Evolutionary conservation across 495 filamentous ascomycete species (phyloP), one percentile per base, ranked within the genome.

Genomic region (Xeromyces bisporus): DNA sequence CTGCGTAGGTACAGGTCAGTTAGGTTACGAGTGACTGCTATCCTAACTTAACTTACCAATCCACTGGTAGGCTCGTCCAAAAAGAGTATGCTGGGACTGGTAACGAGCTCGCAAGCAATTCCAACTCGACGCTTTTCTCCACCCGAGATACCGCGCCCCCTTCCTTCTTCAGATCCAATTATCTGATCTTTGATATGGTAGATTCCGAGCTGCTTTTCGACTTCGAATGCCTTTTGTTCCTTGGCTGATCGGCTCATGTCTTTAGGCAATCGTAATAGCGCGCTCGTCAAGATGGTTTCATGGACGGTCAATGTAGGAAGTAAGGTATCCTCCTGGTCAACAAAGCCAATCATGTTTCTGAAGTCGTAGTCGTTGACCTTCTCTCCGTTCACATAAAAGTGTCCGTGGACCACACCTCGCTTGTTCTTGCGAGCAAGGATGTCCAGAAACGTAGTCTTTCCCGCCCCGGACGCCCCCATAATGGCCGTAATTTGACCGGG

Each of bases 291-390:
- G 38, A 97, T 96, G 7, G 91, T 96, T 57, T 97, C 89, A 51
- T 97, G 92, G 11, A 97, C 91, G 2, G 91, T 97, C 42, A 97
- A 59, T 4, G 89, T 97, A 3, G 89, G 77, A 32, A 97, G 69
- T 85, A 97, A 93, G 5, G 87, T 92, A 44, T 96, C 89, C 42
- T 96, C 89, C 53, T 97, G 89, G 40, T 97, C 91, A 18, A 97
- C 89, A 42, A 97, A 97, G 26, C 89, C 89, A 29, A 92, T 75
- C 42, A 93, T 85, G 38, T 66, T 82, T 48, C 79, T 80, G 52
- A 83, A 97, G 18, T 94, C 84, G 27, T 71, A 50, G 51, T 97
- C 84, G 29, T 56, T 65, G 23, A 96, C 69, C 51, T 80, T 84
- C 48, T 94, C 82, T 20, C 89, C 89, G 44, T 97, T 96, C 31